Evolutionary conservation across 192 early-diverging fungal species (phyloP), one percentile per base, ranked within the genome.

Genomic region (Coemansia sp.): DNA sequence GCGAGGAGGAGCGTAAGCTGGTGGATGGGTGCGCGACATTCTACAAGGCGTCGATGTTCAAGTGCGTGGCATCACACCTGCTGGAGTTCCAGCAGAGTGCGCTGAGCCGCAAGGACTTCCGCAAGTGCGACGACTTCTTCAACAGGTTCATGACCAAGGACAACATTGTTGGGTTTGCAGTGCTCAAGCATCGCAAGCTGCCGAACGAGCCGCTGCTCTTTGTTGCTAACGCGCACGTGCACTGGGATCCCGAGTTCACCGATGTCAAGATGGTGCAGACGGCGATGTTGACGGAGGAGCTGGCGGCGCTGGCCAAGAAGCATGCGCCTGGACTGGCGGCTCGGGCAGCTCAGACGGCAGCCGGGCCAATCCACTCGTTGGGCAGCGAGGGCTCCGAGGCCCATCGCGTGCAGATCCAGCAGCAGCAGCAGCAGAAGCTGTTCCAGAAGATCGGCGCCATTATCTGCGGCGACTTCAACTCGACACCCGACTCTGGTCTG

Each of bases 1-100:
- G 84, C 59, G 95, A 97, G 68, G 90, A 87, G 67, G 95, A 97
- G 67, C 88, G 91, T 56, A 80, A 89, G 61, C 74, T 76, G 37
- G 97, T 99, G 3, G 97, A 99, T 77, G 97, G 97, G 8, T 99
- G 97, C 77, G 97, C 94, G 15, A 97, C 90, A 2, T 97, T 99
- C 73, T 99, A 87, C 85, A 93, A 93, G 68, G 59, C 87, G 62
- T 84, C 86, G 56, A 97, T 93, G 85, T 97, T 94, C 74, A 80
- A 78, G 21, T 71, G 92, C 42, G 68, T 94, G 32, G 92, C 96
- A n/a, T 89, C 94, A 71, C 90, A 94, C 49, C 70, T 92, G 56
- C 86, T 99, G 23, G 97, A 99, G 82, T 99, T 95, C 85, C 94
- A 97, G 77, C 95, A 96, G 73, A 86, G 91, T 62, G 95, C 93